Percentiles rank a stretch among this genome's conserved stretches.
Evolutionary conservation across 2,329 filamentous ascomycete species (phyloP).

Genomic region (Magnaporthiopsis rhizophila): DNA sequence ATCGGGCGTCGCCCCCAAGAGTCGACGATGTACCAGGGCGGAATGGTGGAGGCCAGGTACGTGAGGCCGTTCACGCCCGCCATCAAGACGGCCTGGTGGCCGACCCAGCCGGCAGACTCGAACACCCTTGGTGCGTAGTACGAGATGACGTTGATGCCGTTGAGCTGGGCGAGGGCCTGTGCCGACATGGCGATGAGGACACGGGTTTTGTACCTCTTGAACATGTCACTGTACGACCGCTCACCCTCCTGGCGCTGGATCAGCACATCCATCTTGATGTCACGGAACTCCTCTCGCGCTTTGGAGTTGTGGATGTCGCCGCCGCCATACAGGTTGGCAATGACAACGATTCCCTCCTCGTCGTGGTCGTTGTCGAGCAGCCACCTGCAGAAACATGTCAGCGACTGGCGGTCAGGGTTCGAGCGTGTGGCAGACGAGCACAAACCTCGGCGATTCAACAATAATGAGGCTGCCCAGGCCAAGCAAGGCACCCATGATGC

Average conservation of each 20-base stretch:
- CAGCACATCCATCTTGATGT: conserved; percentile 98
- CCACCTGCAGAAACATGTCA: conserved; percentile 57
- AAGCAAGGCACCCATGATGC: conserved; percentile 82
- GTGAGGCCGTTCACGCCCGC: conserved; percentile 87
- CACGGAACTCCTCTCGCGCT: conserved; percentile 90
- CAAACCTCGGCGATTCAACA: conserved; percentile 86
- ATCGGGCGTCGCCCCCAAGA: conserved; percentile 84
- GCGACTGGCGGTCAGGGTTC: conserved; percentile 9
- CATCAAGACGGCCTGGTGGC: conserved; percentile 88
- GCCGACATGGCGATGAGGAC: conserved; percentile 99
- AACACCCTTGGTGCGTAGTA: conserved; percentile 98
- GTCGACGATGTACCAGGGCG: conserved; percentile 96
- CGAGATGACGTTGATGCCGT: conserved; percentile 98
- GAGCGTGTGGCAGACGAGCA: not conserved
- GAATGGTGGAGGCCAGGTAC: conserved; percentile 86
- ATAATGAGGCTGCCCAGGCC: conserved; percentile 84
- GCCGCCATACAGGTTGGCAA: conserved; percentile 92
- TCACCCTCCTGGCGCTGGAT: conserved; percentile 92
- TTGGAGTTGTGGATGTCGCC: conserved; percentile 92
- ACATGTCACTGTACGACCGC: conserved; percentile 88
- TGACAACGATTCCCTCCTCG: conserved; percentile 96
- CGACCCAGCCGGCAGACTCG: conserved; percentile 91
- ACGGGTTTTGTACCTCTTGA: conserved; percentile 79
- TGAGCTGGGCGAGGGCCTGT: conserved; percentile 89
- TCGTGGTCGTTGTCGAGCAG: conserved; percentile 95